These are phyloP conservation scores for Apiospora marii DNA, from an alignment of 2,329 filamentous ascomycete genomes.

Conservation along the genomic window DNA sequence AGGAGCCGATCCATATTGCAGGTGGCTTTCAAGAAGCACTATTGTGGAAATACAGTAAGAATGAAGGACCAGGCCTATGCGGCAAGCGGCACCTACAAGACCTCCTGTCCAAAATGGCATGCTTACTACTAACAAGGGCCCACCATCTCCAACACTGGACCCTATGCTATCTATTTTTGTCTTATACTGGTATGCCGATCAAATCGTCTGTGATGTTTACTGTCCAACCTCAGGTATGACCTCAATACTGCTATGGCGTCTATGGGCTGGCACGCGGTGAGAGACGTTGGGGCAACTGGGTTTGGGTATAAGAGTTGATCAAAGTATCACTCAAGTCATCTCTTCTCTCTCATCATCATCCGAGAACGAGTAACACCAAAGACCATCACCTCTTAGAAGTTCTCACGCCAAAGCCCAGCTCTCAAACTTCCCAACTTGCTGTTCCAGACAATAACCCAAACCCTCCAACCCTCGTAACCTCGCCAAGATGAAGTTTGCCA, in stretches of 20 bases:
- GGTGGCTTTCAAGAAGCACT: not conserved
- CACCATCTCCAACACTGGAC: not conserved
- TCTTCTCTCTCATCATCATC: not conserved
- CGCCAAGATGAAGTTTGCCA: slow-evolving; percentile 22
- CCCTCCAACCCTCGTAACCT: not conserved
- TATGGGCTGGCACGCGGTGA: not conserved
- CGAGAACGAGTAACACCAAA: not conserved
- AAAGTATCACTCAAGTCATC: not conserved
- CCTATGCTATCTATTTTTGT: not conserved
- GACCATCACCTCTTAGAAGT: not conserved
- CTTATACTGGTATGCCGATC: not conserved
- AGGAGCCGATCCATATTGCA: not conserved
- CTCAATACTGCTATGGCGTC: not conserved
- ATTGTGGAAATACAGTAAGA: not conserved
- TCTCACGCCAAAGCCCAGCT: not conserved
- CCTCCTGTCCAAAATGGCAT: not conserved
- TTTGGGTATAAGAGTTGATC: not conserved
- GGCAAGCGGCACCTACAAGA: no score
- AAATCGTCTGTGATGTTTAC: not conserved
- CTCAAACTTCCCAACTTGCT: not conserved
- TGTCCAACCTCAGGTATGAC: not conserved
- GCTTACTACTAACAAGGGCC: not conserved
- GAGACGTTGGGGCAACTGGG: not conserved
- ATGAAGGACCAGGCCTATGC: not conserved
- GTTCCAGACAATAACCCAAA: not conserved